Evolutionary conservation across 352 stramenopile genomes (phyloP), one percentile per base, ranked within the genome.

Genomic region (Phytophthora vignae): DNA sequence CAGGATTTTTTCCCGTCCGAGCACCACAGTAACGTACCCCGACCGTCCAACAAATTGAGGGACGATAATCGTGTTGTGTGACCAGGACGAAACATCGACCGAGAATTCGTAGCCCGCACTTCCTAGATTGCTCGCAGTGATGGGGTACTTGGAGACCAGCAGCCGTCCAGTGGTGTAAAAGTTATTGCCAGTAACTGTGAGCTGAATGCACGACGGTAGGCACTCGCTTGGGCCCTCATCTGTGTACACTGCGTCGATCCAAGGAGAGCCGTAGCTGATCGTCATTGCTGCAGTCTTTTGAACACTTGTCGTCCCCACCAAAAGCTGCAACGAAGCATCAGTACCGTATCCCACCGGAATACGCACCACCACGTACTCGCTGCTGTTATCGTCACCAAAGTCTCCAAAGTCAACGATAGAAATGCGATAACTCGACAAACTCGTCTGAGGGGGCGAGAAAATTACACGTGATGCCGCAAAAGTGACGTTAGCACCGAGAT

Each of bases 211-310:
- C 2, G 71, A 80, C 21, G 78, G 80, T 3, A 81, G 48, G 60
- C 82, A 88, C 5, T 69, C 62, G n/a, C 46, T 62, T 1, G 83
- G 81, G 1, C 86, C 86, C 78, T 91, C 86, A 36, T 91, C 82
- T 8, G 78, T 92, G 64, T 78, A 84, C 52, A 92, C 81, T 2
- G 69, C 62, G 14, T 90, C 80, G 36, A 93, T 83, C 53, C 73
- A 68, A 53, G 86, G 86, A 21, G 60, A 17, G 9, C 57, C 44
- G 55, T 92, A 93, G 48, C 54, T 71, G 36, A 92, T 64, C 2
- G 58, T 1, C 29, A 90, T 11, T 2, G 36, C 3, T 19, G 78
- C 22, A 33, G 76, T 89, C 17, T 57, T 68, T 63, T 91, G 82
- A 3, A 88, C 27, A 62, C 76, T 86, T 17, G 68, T 60, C 3